Conservation (phyloP, 1,139 yeast species). For the Suhomyces choctaworum region DNA sequence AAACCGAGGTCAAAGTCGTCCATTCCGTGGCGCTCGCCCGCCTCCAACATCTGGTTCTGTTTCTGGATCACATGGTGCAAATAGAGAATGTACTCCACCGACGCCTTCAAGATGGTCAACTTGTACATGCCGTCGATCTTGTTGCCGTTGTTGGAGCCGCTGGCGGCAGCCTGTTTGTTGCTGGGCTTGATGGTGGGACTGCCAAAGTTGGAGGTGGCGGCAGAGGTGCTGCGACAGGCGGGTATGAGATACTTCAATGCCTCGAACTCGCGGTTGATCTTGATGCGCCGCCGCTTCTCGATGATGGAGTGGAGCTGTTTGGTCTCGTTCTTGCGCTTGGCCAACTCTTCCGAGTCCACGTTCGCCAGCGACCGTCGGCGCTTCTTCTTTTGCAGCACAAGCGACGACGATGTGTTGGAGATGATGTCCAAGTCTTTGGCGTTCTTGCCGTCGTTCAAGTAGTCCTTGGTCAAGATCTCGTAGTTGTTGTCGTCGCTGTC, state of each 20-base stretch:
- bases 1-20: conserved; percentile 46
- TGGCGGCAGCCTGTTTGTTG: conserved; percentile 11
- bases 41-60: conserved; percentile 39
- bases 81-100: conserved; percentile 76
- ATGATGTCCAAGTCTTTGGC: conserved; percentile 6
- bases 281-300: conserved; percentile 74
- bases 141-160: conserved; percentile 26
- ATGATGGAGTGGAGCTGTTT: conserved; percentile 72
- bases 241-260: conserved; percentile 77
- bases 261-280: conserved; percentile 81
- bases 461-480: conserved; percentile 45
- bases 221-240: conserved; percentile 56
- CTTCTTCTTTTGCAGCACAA: conserved; percentile 33
- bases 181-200: conserved; percentile 19
- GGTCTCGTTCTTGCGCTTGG: conserved; percentile 56
- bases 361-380: conserved; percentile 49
- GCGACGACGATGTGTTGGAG: conserved; percentile 3
- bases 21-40: conserved; percentile 12
- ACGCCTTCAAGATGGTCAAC: conserved; percentile 73
- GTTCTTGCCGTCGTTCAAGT: conserved; percentile 14
- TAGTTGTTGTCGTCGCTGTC: conserved; percentile 45
- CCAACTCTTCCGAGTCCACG: conserved; percentile 53
- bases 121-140: conserved; percentile 74
- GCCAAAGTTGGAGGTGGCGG: conserved; percentile 13
- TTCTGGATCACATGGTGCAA: conserved; percentile 58